Base-by-base conservation (phyloP, 2,329 filamentous ascomycete species). In the Amphichorda felina region DNA sequence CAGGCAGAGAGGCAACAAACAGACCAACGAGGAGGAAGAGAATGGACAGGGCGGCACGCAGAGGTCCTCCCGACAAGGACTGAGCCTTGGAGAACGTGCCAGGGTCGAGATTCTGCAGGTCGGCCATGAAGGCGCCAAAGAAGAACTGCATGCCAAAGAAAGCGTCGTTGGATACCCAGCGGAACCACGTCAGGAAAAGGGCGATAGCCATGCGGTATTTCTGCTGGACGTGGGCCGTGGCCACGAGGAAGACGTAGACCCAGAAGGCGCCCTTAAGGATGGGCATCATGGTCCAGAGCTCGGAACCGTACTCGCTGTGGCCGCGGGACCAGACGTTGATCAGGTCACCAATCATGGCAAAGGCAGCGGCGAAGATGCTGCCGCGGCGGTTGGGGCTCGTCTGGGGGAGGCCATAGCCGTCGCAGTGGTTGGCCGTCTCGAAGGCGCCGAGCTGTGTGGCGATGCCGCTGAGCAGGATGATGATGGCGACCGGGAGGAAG, bases 121-220 rank as follows among this genome's bases (percentile, higher is more conserved):
- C 75, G 22, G 72, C 68, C 21, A 80, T 60, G 47, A 79, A 70
- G 45, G 73, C 72, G 41, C 75, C 75, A 39, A 68, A 69, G 52
- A 75, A 72, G 48, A 77, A 70, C 50, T 75, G 75, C 54, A 72
- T 68, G 33, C 68, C 66, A 40, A 71, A 72, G 25, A 55, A 55
- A 21, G 59, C 42, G 26, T 57, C 51, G 7, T 41, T 41, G 17
- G 55, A 54, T 15, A 45, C 52, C 39, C 61, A 59, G 49, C 60
- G 70, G 43, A 62, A 68, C 44, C 66, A 72, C n/a, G 64, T 70
- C 37, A 73, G 52, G 13, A 56, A 50, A 37, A 65, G 43, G 22
- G 64, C 54, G 2, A 60, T 55, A 38, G 65, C 50, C 53, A 72
- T 66, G 31, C 72, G 59, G 45, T 65, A 72, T 31, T 54, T 51